Evolutionary conservation across 192 early-diverging fungal genomes (phyloP).

Genomic region (Coemansia sp.): DNA sequence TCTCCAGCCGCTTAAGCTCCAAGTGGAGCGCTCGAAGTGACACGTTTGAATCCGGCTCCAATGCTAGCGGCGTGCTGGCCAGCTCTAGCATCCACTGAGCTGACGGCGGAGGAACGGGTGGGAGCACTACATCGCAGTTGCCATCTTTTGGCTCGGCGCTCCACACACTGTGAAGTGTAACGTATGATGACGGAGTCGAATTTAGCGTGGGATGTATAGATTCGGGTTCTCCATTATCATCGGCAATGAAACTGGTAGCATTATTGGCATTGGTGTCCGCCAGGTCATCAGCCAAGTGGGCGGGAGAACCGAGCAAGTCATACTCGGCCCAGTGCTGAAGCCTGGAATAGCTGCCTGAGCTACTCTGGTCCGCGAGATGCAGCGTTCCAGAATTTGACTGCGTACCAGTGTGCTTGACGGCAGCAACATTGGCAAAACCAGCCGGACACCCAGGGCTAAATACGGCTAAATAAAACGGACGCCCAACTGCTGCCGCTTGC

Average conservation of each 20-base stretch:
- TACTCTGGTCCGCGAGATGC: not conserved
- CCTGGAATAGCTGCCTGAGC: not conserved
- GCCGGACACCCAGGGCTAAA: slow-evolving; percentile 6
- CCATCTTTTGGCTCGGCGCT: not conserved
- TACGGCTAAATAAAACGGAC: slow-evolving; percentile 35
- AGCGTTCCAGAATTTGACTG: not conserved
- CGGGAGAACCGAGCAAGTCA: slow-evolving; percentile 34
- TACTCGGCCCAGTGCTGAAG: slow-evolving; percentile 44
- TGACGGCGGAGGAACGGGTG: slow-evolving; percentile 24
- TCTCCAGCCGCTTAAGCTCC: slow-evolving; percentile 40
- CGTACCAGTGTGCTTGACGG: slow-evolving; percentile 6
- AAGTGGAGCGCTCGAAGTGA: slow-evolving; percentile 16
- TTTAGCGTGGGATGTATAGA: slow-evolving; percentile 4
- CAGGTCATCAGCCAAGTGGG: not conserved
- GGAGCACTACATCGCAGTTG: slow-evolving; percentile 6
- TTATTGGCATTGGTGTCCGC: too few relatives aligned
- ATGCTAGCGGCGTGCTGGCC: slow-evolving; percentile 26
- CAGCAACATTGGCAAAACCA: slow-evolving; percentile 40
- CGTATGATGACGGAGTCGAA: slow-evolving; percentile 10
- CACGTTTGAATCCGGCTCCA: slow-evolving; percentile 20
- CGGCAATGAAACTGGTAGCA: too few relatives aligned
- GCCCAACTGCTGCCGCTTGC: not conserved
- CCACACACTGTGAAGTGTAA: slow-evolving; percentile 36
- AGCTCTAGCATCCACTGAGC: slow-evolving; percentile 49
- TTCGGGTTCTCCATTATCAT: not conserved